These are phyloP conservation scores for Psilocybe azurescens DNA, from an alignment of 768 basidiomycete genomes.

Conservation along the genomic window DNA sequence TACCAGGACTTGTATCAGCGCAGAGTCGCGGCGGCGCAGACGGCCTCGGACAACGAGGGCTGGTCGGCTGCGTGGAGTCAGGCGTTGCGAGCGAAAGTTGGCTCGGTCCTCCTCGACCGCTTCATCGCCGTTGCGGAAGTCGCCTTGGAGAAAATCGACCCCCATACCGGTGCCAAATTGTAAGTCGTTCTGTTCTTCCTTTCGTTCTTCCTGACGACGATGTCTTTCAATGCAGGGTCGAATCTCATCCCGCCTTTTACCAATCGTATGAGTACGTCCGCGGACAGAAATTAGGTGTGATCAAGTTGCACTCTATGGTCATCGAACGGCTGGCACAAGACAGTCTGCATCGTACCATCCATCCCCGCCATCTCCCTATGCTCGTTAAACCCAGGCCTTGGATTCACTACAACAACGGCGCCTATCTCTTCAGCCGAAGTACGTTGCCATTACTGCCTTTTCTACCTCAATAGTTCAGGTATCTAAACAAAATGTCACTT, in stretches of 20 bases:
- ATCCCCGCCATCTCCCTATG: constrained; percentile 97
- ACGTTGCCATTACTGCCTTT: constrained; percentile 27
- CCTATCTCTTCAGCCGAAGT: constrained; percentile 84
- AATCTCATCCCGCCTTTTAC: constrained; percentile 84
- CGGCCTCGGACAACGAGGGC: constrained; percentile 66
- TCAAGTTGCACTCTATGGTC: constrained; percentile 84
- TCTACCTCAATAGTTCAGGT: constrained; percentile 5
- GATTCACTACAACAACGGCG: constrained; percentile 77
- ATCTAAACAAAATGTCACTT: constrained; percentile 40
- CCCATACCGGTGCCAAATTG: constrained; percentile 62
- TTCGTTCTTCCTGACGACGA: constrained; percentile 6
- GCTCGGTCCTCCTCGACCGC: constrained; percentile 81
- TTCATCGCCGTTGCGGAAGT: constrained; percentile 88
- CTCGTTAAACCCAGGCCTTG: constrained; percentile 90
- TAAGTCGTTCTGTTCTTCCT: constrained; percentile 41
- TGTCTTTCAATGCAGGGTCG: constrained; percentile 48
- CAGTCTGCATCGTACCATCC: constrained; percentile 68
- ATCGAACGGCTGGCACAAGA: constrained; percentile 81
- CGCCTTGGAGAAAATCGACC: constrained; percentile 60
- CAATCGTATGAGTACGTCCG: constrained; percentile 93
- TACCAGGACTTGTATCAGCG: constrained; percentile 67
- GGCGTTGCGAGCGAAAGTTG: constrained; percentile 73
- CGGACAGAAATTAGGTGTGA: constrained; percentile 93
- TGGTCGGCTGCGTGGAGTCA: constrained; percentile 91
- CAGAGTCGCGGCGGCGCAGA: constrained; percentile 68